Base-by-base conservation (phyloP, 257 asterid species). In the Primulina huaijiensis region DNA sequence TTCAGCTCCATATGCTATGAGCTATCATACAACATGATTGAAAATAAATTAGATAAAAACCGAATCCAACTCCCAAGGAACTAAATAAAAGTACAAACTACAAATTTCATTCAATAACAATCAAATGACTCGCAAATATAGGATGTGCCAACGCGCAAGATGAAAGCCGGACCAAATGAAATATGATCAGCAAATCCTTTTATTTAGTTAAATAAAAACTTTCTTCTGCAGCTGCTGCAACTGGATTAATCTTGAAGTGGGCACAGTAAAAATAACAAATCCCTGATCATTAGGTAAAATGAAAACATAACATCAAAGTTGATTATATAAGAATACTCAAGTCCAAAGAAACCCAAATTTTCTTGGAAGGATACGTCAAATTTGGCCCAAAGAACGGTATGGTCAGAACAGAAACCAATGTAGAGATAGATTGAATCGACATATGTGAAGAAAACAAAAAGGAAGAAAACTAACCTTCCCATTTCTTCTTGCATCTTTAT, bases 401-500 rank as follows among this genome's bases (percentile, higher is more conserved):
- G 53, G 52, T 60, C 30, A 65, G 34, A 65, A 69, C 74, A 72
- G 30, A 50, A 50, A 37, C 30, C 34, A 35, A 65, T 30, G 59
- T 40, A 64, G 31, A 77, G 7, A 65, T 57, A 69, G 72, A 35
- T 58, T 25, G 17, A 25, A 69, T 64, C 65, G 43, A 55, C 38
- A 23, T 6, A 23, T 65, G 46, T 11, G 59, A 62, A 43, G 35
- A 46, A 60, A 35, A 75, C 33, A 46, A 30, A 43, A 67, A 58
- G 60, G 71, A 27, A 27, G 64, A 65, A 31, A 73, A 73, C 85
- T 77, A 69, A 91, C 99, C 96, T 91, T 91, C 74, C 96, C 99
- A 70, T 91, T 94, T 75, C 99, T 87, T 76, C 97, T 89, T 34
- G 99, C 80, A 73, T 91, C 99, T 53, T 78, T 60, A 75, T 91